Percentiles rank a stretch among this genome's conserved stretches.
Conservation (phyloP, 2,329 filamentous ascomycete species). For the Alternaria gansuensis region DNA sequence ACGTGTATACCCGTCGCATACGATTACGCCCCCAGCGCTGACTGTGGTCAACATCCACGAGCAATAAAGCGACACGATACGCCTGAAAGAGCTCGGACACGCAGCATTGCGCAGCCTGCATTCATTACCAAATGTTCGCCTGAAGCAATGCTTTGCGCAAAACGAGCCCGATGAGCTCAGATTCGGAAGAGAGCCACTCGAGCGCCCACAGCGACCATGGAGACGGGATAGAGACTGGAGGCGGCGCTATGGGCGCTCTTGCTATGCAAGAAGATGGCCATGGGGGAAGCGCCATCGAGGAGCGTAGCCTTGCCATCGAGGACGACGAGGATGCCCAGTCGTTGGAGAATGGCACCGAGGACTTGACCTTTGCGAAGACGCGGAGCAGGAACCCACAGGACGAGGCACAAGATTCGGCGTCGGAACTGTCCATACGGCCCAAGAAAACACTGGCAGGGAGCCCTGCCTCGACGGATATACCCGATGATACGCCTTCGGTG, state of each 20-base stretch:
- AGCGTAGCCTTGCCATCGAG: conserved; percentile 28
- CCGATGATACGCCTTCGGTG: conserved; percentile 84
- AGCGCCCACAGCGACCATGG: conserved; percentile 62
- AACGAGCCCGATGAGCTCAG: conserved; percentile 73
- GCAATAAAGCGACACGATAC: conserved; percentile 19
- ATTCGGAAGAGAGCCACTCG: conserved; percentile 68
- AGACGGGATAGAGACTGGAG: conserved; percentile 51
- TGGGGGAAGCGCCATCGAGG: conserved; percentile 16
- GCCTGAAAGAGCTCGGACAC: conserved; percentile 4
- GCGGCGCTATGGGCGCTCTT: conserved; percentile 33
- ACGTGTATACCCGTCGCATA: background rate
- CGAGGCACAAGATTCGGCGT: conserved; percentile 35
- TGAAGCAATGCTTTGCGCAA: conserved; percentile 63
- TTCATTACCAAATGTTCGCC: conserved; percentile 28
- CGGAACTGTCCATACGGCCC: conserved; percentile 32
- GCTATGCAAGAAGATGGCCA: background rate
- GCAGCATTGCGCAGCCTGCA: background rate
- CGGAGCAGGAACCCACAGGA: conserved; percentile 26
- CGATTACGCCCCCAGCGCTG: conserved; percentile 13
- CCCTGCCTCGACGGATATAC: conserved; percentile 75
- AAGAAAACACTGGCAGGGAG: conserved; percentile 60
- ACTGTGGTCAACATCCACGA: conserved; percentile 6
- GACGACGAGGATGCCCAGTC: conserved; percentile 39
- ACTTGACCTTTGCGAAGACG: conserved; percentile 47
- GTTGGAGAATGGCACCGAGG: conserved; percentile 35